A percentile compares a stretch with the other conserved stretches of the same genome.
phyloP scores from a whole-genome alignment of 2,329 filamentous ascomycete species.

The Aspergillus amoenus region DNA sequence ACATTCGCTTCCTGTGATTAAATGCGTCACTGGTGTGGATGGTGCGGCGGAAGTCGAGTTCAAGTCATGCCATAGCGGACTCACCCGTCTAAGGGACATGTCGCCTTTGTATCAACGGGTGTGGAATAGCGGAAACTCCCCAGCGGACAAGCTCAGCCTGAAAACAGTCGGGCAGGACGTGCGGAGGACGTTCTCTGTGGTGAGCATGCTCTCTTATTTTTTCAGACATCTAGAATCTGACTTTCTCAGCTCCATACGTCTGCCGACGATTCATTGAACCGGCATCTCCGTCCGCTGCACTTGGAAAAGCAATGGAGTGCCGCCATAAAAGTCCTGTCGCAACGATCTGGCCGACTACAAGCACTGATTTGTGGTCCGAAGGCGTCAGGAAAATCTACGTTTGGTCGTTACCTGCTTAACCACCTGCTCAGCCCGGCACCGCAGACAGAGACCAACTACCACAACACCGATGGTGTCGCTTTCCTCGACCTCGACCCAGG shows the following conservation, averaged over 20 bases:
- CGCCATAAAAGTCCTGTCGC: constrained; percentile 45
- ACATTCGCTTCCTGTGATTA: constrained; percentile 57
- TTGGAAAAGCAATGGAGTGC: constrained; percentile 46
- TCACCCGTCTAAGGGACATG: constrained; percentile 46
- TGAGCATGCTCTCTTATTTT: constrained; percentile 22
- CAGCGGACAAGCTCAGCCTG: constrained; percentile 33
- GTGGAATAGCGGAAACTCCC: constrained; percentile 46
- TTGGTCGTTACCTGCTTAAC: constrained; percentile 57
- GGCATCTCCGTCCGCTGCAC: constrained; percentile 44
- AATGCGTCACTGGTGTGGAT: constrained; percentile 41
- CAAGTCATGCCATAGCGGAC: constrained; percentile 45
- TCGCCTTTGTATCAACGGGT: constrained; percentile 55
- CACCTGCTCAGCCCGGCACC: constrained; percentile 48
- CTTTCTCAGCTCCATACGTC: constrained; percentile 39
- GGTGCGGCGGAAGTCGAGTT: constrained; percentile 51
- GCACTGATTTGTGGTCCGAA: constrained; percentile 57
- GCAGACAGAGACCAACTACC: constrained; percentile 28
- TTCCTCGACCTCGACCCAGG: constrained; percentile 61
- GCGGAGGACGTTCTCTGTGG: constrained; percentile 41
- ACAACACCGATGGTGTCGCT: constrained; percentile 44
- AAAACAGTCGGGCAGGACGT: constrained; percentile 26
- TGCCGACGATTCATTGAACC: constrained; percentile 42
- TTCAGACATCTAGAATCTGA: constrained; percentile 15
- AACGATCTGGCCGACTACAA: constrained; percentile 37
- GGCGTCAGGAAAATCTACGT: constrained; percentile 60